phyloP scores from a whole-genome alignment of 2,329 filamentous ascomycete genomes.

The Claviceps arundinis region DNA sequence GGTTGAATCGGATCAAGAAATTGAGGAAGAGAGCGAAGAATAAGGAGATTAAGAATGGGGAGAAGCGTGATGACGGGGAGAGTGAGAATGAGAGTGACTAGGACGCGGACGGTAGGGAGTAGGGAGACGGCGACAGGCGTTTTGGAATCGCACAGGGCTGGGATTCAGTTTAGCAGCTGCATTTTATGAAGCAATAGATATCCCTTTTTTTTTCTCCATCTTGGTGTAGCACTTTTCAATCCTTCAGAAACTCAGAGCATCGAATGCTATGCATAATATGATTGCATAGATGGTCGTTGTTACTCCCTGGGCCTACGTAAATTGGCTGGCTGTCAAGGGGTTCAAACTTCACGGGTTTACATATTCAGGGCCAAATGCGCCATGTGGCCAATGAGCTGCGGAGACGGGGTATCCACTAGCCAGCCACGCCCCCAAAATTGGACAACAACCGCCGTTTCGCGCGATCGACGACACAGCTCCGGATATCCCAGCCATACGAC shows the following conservation, averaged over 20 bases:
- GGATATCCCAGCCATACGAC: not conserved
- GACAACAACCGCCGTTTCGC: too few relatives aligned
- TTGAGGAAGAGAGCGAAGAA: slow-evolving; percentile 44
- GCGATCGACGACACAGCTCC: too few relatives aligned
- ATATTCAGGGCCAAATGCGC: not conserved
- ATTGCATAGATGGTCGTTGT: too few relatives aligned
- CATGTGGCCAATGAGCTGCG: not conserved
- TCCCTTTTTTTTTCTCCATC: too few relatives aligned
- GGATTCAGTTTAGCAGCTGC: not conserved
- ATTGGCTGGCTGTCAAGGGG: too few relatives aligned
- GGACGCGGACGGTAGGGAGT: too few relatives aligned
- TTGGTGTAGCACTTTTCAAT: too few relatives aligned
- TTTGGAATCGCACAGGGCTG: slow-evolving; percentile 2
- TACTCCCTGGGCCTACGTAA: too few relatives aligned
- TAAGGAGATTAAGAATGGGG: slow-evolving; percentile 37
- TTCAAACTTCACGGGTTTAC: too few relatives aligned
- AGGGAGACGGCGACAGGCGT: slow-evolving; percentile 9
- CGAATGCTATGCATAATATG: too few relatives aligned
- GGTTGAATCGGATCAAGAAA: slow-evolving; percentile 47
- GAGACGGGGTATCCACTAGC: not conserved
- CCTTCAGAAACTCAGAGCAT: too few relatives aligned
- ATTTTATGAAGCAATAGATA: too few relatives aligned
- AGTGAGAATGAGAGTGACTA: not conserved
- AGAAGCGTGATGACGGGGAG: slow-evolving; percentile 1
- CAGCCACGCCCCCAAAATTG: not conserved